Evolutionary conservation across 768 basidiomycete species (phyloP).

Genomic region (Pluteus cervinus): DNA sequence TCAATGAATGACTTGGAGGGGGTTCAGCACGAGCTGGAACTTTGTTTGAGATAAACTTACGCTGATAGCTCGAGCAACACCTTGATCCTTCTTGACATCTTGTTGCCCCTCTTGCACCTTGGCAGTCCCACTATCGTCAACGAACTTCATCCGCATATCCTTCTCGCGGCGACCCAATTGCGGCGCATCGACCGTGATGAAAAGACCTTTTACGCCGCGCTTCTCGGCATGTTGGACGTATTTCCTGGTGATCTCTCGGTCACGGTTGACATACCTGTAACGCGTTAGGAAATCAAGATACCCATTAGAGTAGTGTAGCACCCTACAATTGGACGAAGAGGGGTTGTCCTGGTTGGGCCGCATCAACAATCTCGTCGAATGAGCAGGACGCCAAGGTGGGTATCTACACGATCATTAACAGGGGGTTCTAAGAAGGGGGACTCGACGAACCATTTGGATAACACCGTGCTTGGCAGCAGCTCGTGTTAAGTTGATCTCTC

Average conservation of each 20-base stretch:
- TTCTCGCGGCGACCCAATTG: slow-evolving; percentile 93
- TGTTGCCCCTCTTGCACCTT: slow-evolving; percentile 44
- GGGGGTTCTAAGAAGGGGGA: neutral
- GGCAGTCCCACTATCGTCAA: slow-evolving; percentile 63
- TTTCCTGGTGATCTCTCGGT: slow-evolving; percentile 77
- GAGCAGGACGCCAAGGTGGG: slow-evolving; percentile 94
- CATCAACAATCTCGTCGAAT: slow-evolving; percentile 91
- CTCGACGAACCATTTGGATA: slow-evolving; percentile 39
- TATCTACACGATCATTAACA: slow-evolving; percentile 49
- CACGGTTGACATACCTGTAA: slow-evolving; percentile 83
- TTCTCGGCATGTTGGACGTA: slow-evolving; percentile 88
- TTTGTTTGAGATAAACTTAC: slow-evolving; percentile 33
- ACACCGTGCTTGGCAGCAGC: slow-evolving; percentile 70
- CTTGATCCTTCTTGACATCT: slow-evolving; percentile 76
- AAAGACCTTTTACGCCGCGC: slow-evolving; percentile 87
- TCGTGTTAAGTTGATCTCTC: slow-evolving; percentile 87
- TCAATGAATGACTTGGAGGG: slow-evolving; percentile 82
- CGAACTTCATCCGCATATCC: slow-evolving; percentile 98
- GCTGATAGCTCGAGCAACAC: slow-evolving; percentile 91
- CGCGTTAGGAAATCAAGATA: slow-evolving; percentile 1
- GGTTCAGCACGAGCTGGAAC: neutral
- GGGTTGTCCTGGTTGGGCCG: slow-evolving; percentile 68
- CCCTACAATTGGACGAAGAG: slow-evolving; percentile 80
- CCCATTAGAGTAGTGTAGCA: neutral
- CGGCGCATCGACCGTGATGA: slow-evolving; percentile 97